phyloP scores from a whole-genome alignment of 1,284 basidiomycete genomes.

The Malassezia yamatoensis region DNA sequence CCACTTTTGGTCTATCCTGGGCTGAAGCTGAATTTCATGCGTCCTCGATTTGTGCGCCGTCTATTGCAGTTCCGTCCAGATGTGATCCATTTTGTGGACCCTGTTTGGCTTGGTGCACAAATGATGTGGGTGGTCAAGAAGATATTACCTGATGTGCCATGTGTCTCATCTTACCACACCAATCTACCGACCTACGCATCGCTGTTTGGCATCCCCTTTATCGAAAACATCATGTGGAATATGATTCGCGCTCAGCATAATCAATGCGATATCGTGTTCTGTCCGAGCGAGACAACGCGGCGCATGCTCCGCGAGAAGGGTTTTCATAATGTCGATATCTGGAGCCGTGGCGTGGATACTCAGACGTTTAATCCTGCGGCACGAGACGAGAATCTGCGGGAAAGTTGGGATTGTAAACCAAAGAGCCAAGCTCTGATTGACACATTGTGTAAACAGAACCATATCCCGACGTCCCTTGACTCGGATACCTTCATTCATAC shows the following conservation, averaged over 20 bases:
- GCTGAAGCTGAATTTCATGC: slow-evolving; percentile 56
- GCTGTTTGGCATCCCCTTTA: slow-evolving; percentile 53
- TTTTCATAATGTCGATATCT: slow-evolving; percentile 53
- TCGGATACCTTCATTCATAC: slow-evolving; percentile 44
- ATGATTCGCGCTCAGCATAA: slow-evolving; percentile 37
- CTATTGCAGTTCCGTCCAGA: slow-evolving; percentile 52
- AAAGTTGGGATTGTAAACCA: slow-evolving; percentile 50
- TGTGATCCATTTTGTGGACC: slow-evolving; percentile 51
- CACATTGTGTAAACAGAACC: slow-evolving; percentile 13
- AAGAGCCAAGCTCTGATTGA: slow-evolving; percentile 26
- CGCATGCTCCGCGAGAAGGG: slow-evolving; percentile 52
- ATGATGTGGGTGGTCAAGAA: slow-evolving; percentile 46
- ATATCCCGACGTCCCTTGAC: slow-evolving; percentile 1
- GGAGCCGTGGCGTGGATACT: slow-evolving; percentile 50
- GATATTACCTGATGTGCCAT: slow-evolving; percentile 50
- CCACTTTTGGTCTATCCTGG: slow-evolving; percentile 55
- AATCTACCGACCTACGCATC: slow-evolving; percentile 55
- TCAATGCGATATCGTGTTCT: slow-evolving; percentile 52
- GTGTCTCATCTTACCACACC: slow-evolving; percentile 55
- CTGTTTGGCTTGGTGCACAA: slow-evolving; percentile 54
- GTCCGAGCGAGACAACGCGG: slow-evolving; percentile 53
- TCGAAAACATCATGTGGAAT: slow-evolving; percentile 51
- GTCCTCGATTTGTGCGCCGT: slow-evolving; percentile 53
- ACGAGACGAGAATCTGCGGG: slow-evolving; percentile 50
- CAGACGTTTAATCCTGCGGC: slow-evolving; percentile 46